Base-by-base conservation (phyloP, 139 green algal species). In the Volvox reticuliferus region DNA sequence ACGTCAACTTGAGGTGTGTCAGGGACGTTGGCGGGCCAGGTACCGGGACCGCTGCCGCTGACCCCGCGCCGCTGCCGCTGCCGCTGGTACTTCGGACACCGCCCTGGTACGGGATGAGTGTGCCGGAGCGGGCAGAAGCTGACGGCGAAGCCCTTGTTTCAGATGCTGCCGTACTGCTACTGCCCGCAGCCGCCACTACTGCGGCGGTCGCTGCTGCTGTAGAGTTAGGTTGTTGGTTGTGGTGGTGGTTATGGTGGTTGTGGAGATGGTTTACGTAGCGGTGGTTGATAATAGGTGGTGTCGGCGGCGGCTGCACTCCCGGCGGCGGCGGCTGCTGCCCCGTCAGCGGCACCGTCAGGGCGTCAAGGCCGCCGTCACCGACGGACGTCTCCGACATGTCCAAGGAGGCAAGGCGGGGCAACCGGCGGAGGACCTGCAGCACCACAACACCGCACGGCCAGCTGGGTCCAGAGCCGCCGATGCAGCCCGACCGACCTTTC, bases 1-100 rank as follows among this genome's bases (percentile, higher is more conserved):
- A 90, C 12, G 86, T 90, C 50, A 90, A 71, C 33, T 90, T 90
- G n/a, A 90, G 86, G 30, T 28, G 30, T 12, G 73, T 84, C 44
- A 90, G 73, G 18, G 73, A 73, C 16, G 71, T 21, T 37, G 69
- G 28, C 18, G 32, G 85, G 19, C 85, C 85, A 20, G 37, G 13
- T 28, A 0, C 50, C 12, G 32, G 50, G 3, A 5, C 79, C 6
- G 28, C 1, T 28, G 65, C 65, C 65, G 65, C 65, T 73, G 65
- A 12, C 79, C 44, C 50, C 44, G 1, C 22, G 20, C 79, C 12
- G 79, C 79, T 26, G 22, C 44, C 63, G 79, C 50, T 86, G 44
- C 79, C 26, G 79, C 79, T 85, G 79, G 1, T 17, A 55, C 50
- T 2, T 37, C 78, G 13, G 78, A 22, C 67, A 17, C 18, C 16